phyloP scores from a whole-genome alignment of 257 asterid genomes.

The Lantana camara region DNA sequence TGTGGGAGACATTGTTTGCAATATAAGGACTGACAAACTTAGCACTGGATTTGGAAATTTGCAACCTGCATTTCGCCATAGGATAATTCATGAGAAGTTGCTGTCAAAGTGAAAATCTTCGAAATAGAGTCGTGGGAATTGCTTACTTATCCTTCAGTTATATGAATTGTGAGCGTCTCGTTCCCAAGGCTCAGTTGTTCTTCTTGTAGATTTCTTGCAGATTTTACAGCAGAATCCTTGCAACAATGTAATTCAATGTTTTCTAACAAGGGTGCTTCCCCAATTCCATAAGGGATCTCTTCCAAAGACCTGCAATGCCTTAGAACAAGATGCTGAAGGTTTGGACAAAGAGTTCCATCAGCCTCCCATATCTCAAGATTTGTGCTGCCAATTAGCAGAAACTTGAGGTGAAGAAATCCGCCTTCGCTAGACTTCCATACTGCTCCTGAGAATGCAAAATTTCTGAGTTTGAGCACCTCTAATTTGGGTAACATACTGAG shows the following conservation, averaged over 20 bases:
- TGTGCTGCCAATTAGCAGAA: slow-evolving; percentile 26
- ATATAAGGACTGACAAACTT: background rate
- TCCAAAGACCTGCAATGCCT: slow-evolving; percentile 28
- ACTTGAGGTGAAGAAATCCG: slow-evolving; percentile 28
- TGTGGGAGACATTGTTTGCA: too few relatives aligned
- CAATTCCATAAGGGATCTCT: slow-evolving; percentile 27
- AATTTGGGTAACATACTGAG: slow-evolving; percentile 32
- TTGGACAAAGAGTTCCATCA: slow-evolving; percentile 19
- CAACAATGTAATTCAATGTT: slow-evolving; percentile 25
- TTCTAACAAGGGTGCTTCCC: slow-evolving; percentile 18
- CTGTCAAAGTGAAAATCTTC: background rate
- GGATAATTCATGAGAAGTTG: background rate
- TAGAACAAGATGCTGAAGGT: slow-evolving; percentile 26
- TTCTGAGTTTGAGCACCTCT: slow-evolving; percentile 35
- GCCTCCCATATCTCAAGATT: slow-evolving; percentile 29
- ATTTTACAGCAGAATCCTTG: slow-evolving; percentile 23
- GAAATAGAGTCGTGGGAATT: background rate
- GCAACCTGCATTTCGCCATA: background rate
- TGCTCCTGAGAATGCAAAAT: slow-evolving; percentile 32
- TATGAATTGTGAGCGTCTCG: slow-evolving; percentile 15
- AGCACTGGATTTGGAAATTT: background rate
- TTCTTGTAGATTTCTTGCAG: slow-evolving; percentile 16
- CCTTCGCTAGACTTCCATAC: slow-evolving; percentile 18
- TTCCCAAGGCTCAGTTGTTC: slow-evolving; percentile 20
- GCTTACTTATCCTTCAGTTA: slow-evolving; percentile 6